Evolutionary conservation across 148 eudicot species (phyloP).

Genomic region (Chenopodium berlandieri): DNA sequence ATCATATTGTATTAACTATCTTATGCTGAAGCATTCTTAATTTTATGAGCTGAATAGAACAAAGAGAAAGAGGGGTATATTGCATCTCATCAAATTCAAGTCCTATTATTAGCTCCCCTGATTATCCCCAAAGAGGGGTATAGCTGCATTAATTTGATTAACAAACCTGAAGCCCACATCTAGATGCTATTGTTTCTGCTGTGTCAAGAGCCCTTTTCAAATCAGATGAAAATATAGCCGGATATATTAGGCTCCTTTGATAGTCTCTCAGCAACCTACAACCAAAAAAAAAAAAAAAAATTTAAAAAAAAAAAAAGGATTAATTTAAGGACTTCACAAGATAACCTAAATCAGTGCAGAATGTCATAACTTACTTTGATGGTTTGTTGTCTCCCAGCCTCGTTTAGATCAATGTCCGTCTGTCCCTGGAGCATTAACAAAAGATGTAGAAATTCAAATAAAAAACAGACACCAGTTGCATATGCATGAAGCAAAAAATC

Average conservation of each 20-base stretch:
- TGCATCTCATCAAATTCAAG: neutral
- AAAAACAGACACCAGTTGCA: neutral
- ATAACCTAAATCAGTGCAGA: neutral
- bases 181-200: conserved; percentile 67
- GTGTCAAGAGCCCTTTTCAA: conserved; percentile 76
- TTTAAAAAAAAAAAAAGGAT: no score
- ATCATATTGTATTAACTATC: no score
- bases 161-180: conserved; percentile 64
- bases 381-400: conserved; percentile 78
- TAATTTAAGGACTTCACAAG: neutral
- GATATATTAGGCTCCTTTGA: conserved; percentile 59
- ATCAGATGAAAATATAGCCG: conserved; percentile 75
- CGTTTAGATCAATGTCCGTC: conserved; percentile 69
- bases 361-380: conserved; percentile 46
- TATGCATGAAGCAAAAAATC: neutral
- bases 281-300: no score
- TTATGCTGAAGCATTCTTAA: no score
- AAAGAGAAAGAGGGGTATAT: no score
- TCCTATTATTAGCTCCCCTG: neutral
- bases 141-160: no score
- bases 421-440: conserved; percentile 56
- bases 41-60: no score
- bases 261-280: conserved; percentile 67
- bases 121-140: neutral
- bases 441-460: neutral